Percentiles rank a stretch among this genome's conserved stretches.
These are phyloP conservation scores for Trichophyton benhamiae DNA, from an alignment of 2,329 filamentous ascomycete genomes.

Conservation along the genomic window DNA sequence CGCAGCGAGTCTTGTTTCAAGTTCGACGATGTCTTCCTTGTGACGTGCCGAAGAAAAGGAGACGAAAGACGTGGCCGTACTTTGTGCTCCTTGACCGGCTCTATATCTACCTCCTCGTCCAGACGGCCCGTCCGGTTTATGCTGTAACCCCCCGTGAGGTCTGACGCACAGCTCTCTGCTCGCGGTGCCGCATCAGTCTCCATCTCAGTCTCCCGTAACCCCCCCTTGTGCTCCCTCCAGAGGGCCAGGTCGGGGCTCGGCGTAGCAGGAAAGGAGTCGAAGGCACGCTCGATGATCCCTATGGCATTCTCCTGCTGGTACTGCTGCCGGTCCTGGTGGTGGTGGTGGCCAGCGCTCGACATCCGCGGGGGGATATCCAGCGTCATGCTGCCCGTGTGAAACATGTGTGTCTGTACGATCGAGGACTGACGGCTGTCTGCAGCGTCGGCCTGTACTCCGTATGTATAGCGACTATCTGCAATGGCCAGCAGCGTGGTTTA, in stretches of 20 bases:
- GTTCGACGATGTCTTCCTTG: slow-evolving; percentile 24
- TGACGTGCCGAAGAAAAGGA: slow-evolving; percentile 32
- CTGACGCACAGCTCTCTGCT: not conserved
- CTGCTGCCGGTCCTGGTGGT: not conserved
- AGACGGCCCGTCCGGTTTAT: not conserved
- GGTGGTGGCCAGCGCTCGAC: slow-evolving; percentile 7
- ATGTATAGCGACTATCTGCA: not conserved
- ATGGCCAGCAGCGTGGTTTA: not conserved
- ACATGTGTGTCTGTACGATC: not conserved
- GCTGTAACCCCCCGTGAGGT: slow-evolving; percentile 1
- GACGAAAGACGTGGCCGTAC: slow-evolving; percentile 36
- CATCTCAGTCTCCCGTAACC: not conserved
- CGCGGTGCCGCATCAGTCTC: not conserved
- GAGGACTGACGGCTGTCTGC: not conserved
- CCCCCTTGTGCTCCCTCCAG: not conserved
- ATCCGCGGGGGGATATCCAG: slow-evolving; percentile 11
- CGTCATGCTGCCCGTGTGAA: not conserved
- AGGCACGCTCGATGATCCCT: not conserved
- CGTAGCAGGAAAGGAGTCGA: not conserved
- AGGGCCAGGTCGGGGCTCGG: not conserved
- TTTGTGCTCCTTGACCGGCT: slow-evolving; percentile 13
- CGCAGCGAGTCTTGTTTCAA: slow-evolving; percentile 26
- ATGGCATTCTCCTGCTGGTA: not conserved
- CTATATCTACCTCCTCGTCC: not conserved
- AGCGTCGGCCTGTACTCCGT: not conserved